Evolutionary conservation across 2,329 filamentous ascomycete genomes (phyloP).

Genomic region (Torrubiella hemipterigena): DNA sequence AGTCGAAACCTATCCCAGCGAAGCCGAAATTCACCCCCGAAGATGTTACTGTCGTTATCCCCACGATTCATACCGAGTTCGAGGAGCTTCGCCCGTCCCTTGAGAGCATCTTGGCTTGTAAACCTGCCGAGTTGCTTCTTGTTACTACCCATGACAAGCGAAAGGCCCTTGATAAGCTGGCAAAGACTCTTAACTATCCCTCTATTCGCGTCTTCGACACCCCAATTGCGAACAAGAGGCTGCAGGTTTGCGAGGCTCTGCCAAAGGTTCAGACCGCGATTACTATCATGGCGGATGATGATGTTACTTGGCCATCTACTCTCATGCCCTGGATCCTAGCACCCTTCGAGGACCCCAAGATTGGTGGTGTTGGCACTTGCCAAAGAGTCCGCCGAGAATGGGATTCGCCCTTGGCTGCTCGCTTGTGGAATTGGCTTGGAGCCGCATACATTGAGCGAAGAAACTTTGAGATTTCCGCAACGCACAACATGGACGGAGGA

Average conservation of each 20-base stretch:
- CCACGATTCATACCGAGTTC: constrained; percentile 79
- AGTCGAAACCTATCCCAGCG: constrained; percentile 68
- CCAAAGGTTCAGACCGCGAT: constrained; percentile 73
- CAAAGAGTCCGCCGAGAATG: constrained; percentile 69
- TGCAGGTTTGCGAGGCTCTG: constrained; percentile 85
- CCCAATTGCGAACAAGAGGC: constrained; percentile 83
- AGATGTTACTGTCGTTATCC: constrained; percentile 90
- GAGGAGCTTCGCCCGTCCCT: constrained; percentile 75
- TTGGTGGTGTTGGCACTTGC: constrained; percentile 86
- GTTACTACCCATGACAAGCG: constrained; percentile 79
- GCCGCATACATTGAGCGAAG: constrained; percentile 85
- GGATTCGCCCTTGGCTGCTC: constrained; percentile 43
- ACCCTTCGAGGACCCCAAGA: constrained; percentile 72
- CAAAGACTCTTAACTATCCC: constrained; percentile 43
- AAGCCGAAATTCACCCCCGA: constrained; percentile 68
- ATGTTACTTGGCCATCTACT: constrained; percentile 82
- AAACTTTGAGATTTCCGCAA: constrained; percentile 95
- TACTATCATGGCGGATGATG: constrained; percentile 89
- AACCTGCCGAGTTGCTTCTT: constrained; percentile 63
- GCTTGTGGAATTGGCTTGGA: constrained; percentile 79
- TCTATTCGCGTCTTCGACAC: constrained; percentile 66
- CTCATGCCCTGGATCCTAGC: constrained; percentile 86
- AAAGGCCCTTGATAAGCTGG: constrained; percentile 54
- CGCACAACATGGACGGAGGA: constrained; percentile 86
- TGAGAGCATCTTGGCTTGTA: constrained; percentile 59